phyloP scores from a whole-genome alignment of 441 rosid genomes.

The Populus hybrid region DNA sequence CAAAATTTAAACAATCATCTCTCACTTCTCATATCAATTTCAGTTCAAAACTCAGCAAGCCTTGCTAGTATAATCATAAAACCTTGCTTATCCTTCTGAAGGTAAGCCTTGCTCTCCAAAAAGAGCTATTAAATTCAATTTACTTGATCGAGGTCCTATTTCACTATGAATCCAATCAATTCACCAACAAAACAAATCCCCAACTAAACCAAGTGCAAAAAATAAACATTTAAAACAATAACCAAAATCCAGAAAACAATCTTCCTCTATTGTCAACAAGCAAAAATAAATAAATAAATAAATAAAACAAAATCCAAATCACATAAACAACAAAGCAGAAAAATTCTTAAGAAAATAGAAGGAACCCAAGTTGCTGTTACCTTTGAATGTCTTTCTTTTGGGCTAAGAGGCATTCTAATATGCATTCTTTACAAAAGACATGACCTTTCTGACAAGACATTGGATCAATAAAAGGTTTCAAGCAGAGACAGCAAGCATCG shows the following conservation, averaged over 20 bases:
- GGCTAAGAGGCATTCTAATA: slow-evolving; percentile 70
- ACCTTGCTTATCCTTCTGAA: too few species aligned
- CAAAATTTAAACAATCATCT: background rate
- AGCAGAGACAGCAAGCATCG: slow-evolving; percentile 84
- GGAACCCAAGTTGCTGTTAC: slow-evolving; percentile 22
- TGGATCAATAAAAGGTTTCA: slow-evolving; percentile 77
- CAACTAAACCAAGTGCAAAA: background rate
- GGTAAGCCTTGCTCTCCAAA: too few species aligned
- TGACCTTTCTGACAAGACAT: slow-evolving; percentile 87
- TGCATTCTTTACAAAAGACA: slow-evolving; percentile 79
- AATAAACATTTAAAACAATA: background rate
- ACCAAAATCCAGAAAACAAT: background rate
- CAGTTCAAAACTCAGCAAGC: too few species aligned
- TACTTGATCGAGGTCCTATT: background rate
- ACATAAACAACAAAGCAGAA: background rate
- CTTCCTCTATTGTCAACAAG: background rate
- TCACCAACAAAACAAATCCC: background rate
- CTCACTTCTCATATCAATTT: background rate
- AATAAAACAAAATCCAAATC: background rate
- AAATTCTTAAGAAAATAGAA: background rate
- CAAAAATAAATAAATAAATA: too few species aligned
- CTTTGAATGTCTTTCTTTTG: slow-evolving; percentile 89
- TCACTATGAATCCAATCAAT: too few species aligned
- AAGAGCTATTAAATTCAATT: too few species aligned
- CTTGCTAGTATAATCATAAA: too few species aligned